Evolutionary conservation across 2,329 filamentous ascomycete genomes (phyloP), one percentile per base, ranked within the genome.

Genomic region (Juglanconis sp.): DNA sequence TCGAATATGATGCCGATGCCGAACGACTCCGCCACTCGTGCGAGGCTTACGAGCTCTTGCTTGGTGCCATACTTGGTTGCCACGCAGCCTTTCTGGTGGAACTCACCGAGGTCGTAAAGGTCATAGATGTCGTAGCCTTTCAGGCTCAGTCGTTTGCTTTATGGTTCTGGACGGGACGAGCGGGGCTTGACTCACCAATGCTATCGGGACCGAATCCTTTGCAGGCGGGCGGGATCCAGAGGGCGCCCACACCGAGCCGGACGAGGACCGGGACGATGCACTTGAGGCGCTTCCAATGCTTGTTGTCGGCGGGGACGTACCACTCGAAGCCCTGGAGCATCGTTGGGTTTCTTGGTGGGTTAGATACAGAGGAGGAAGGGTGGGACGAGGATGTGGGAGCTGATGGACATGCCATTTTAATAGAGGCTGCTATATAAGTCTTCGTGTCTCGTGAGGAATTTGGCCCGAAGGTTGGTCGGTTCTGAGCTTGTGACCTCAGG

Each of bases 211-310:
- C 79, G 60, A 83, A 83, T 1, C 82, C 87, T 73, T 91, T 91
- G 72, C 87, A 90, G n/a, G 83, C 88, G 0, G 88, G 88, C 1
- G 88, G 88, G 5, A 91, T 80, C 87, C 87, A 90, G 35, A 88
- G 74, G 55, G 79, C 79, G 56, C 83, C 81, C 53, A 90, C 77
- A 1, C 87, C 88, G 32, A 86, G 79, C 0, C 77, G 74, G 65
- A 84, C 83, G 3, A 90, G 75, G 4, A 75, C 74, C 0, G 82
- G 79, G 1, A 88, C 67, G 7, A 78, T 77, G 30, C 75, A 72
- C 13, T 74, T 71, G 1, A 90, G 79, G 10, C 86, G 81, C 46
- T 77, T 73, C 81, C 85, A 90, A 71, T 90, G 87, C 53, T 77
- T 73, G 56, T 81, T 72, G 64, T 87, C 81, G 53, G 81, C 80